These are phyloP conservation scores for Dictyostelium intermedium DNA, from an alignment of 78 protist species.

Conservation along the genomic window DNA sequence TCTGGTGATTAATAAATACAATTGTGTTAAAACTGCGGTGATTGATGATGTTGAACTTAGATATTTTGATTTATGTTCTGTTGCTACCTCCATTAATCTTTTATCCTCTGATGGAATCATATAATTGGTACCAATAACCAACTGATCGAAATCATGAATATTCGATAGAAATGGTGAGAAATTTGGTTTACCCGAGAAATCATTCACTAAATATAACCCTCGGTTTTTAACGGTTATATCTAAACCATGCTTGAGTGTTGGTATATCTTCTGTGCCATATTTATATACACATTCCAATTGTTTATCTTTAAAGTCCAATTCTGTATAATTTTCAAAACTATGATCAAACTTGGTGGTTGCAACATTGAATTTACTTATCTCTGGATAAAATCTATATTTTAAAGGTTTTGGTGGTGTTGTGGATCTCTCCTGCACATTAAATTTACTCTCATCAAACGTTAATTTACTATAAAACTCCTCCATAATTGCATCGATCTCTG, in stretches of 20 bases:
- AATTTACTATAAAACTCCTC: neutral
- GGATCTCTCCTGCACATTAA: neutral
- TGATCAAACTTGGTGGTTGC: neutral
- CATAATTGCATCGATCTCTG: neutral
- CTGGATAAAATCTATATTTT: neutral
- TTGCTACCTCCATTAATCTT: neutral
- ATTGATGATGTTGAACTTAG: constrained; percentile 59
- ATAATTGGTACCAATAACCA: neutral
- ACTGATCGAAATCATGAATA: constrained; percentile 50
- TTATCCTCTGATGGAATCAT: constrained; percentile 59
- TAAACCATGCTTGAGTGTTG: constrained; percentile 39
- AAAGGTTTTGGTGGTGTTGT: too few species aligned
- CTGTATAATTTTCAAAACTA: neutral
- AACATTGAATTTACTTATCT: neutral
- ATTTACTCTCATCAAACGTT: neutral
- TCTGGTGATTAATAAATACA: constrained; percentile 17
- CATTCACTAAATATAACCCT: constrained; percentile 40
- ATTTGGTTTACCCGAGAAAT: constrained; percentile 6
- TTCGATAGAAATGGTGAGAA: constrained; percentile 31
- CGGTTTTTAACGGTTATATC: neutral
- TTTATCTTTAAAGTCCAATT: neutral
- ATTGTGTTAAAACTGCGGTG: constrained; percentile 18
- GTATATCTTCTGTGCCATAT: neutral
- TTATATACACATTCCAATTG: neutral
- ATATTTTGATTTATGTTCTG: neutral